Evolutionary conservation across 106 monocot species (phyloP).

Genomic region (Phalaenopsis aphrodite): DNA sequence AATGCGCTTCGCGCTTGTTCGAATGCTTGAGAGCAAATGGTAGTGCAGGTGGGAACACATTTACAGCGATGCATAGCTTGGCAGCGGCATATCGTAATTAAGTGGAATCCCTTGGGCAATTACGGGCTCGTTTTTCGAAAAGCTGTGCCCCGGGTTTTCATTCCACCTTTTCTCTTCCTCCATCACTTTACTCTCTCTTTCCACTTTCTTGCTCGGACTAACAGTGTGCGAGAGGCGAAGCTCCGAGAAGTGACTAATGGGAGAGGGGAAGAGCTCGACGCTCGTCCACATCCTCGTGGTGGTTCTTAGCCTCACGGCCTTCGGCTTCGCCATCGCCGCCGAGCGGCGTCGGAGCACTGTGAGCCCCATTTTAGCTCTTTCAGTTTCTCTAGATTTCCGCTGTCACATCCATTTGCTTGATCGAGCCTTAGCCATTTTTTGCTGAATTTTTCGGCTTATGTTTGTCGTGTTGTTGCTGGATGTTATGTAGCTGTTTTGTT

Average conservation of each 20-base stretch:
- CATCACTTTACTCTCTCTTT: background rate
- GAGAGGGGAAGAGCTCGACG: constrained; percentile 50
- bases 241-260: constrained; percentile 11
- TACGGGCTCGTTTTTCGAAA: no score
- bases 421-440: background rate
- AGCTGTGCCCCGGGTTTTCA: no score
- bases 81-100: no score
- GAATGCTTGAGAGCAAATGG: no score
- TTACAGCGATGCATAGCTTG: no score
- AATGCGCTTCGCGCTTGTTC: no score
- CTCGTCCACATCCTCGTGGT: constrained; percentile 59
- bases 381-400: background rate
- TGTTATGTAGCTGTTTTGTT: background rate
- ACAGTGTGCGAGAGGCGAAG: background rate
- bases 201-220: background rate
- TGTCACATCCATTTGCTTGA: background rate
- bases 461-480: background rate
- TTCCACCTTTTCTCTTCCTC: no score
- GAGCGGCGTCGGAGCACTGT: constrained; percentile 73
- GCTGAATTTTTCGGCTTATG: background rate
- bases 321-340: constrained; percentile 67
- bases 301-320: constrained; percentile 59
- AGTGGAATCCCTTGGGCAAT: no score
- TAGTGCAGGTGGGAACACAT: no score
- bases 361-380: background rate